Evolutionary conservation across 495 filamentous ascomycete genomes (phyloP).

Genomic region (Aspergillus sclerotiicarbonarius): DNA sequence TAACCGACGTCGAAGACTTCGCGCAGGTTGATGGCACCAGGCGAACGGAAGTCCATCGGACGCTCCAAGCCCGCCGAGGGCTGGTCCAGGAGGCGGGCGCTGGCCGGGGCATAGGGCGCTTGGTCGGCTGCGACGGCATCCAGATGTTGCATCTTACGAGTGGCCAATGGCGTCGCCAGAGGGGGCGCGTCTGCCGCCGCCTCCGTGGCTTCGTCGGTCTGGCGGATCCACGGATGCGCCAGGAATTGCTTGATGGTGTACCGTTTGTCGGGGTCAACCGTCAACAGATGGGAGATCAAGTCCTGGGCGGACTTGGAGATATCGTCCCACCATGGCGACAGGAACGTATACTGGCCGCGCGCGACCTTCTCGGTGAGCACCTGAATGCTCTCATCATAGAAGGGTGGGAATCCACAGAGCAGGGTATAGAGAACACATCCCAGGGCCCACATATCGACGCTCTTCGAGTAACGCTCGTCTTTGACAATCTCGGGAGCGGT

Average conservation of each 20-base stretch:
- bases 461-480: conserved; percentile 97
- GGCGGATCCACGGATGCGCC: conserved; percentile 88
- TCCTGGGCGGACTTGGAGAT: conserved; percentile 96
- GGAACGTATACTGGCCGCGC: conserved; percentile 93
- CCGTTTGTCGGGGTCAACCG: conserved; percentile 85
- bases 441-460: conserved; percentile 98
- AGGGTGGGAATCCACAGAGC: conserved; percentile 95
- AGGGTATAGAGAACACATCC: conserved; percentile 97
- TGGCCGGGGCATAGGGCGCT: conserved; percentile 38
- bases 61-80: conserved; percentile 56
- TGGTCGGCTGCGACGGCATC: conserved; percentile 36
- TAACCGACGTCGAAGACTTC: conserved; percentile 98
- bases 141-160: conserved; percentile 47
- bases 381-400: conserved; percentile 98
- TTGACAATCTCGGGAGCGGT: conserved; percentile 99
- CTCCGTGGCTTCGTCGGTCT: conserved; percentile 69
- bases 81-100: conserved; percentile 47
- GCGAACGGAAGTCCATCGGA: conserved; percentile 91
- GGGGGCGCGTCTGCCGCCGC: conserved; percentile 77
- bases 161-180: conserved; percentile 63
- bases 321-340: conserved; percentile 99
- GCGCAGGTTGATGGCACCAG: conserved; percentile 89
- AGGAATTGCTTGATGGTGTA: conserved; percentile 87
- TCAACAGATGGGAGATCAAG: conserved; percentile 84
- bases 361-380: conserved; percentile 97